Evolutionary conservation across 2,329 filamentous ascomycete genomes (phyloP), one percentile per base, ranked within the genome.

Genomic region (Aspergillus ochraceus): DNA sequence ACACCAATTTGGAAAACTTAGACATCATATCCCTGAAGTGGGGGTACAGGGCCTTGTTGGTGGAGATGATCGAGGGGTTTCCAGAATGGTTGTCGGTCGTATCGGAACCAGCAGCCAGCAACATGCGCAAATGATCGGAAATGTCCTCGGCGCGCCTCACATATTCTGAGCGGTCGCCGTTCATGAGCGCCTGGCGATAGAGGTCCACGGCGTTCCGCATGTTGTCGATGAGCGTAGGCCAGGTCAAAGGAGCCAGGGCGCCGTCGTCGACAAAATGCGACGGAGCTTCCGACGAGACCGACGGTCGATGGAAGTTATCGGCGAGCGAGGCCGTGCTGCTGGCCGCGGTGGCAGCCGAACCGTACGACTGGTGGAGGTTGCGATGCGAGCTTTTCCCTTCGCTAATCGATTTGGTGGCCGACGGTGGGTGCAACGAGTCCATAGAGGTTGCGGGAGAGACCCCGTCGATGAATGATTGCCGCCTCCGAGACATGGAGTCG

Each of bases 1-100:
- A 88, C 49, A 99, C 95, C 10, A 99, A 83, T 76, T 99, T 99
- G n/a, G 95, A 98, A 75, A 99, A 99, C 69, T 96, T 93, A 49
- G 95, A 98, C 95, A 99, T 99, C 88, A 98, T 98, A 73, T 98
- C 95, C 56, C 95, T 85, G 78, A 99, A 99, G 76, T 98, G 93
- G 24, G 95, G 95, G 72, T 98, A 98, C 17, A 99, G 81, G 0
- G 92, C 91, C 76, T 98, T 98, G 81, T 99, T 99, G 5, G 92
- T 96, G 6, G 93, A 97, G 61, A 99, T 99, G 70, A 99, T 97
- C n/a, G 95, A 98, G 4, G 95, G 95, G 68, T 98, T 96, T 47
- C 95, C 95, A 20, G 95, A 98, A 75, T 99, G 95, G 72, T 99
- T 99, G 77, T 99, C 95, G 0, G 95, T 99, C 1, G 95, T 99